Evolutionary conservation across 805 yeast genomes (phyloP).

Genomic region (Brettanomyces naardenensis): DNA sequence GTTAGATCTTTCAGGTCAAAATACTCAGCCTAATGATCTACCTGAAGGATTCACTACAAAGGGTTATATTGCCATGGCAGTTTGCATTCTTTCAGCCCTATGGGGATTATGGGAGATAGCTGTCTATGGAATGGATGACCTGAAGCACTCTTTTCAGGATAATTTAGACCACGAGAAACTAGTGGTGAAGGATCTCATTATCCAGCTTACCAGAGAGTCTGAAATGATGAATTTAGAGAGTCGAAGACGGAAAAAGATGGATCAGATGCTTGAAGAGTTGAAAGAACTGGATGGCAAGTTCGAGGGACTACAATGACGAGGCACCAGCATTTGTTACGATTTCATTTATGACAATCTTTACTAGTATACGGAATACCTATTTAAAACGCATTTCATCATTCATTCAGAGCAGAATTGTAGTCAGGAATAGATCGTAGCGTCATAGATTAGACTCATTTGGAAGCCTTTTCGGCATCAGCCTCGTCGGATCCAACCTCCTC

Average conservation of each 20-base stretch:
- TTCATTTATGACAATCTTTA: too few species aligned
- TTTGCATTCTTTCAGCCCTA: constrained; percentile 48
- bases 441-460: too few species aligned
- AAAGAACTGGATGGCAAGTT: constrained; percentile 15
- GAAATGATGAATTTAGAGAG: constrained; percentile 1
- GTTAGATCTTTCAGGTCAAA: constrained; percentile 53
- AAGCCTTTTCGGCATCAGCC: too few species aligned
- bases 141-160: constrained; percentile 27
- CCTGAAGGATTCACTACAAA: constrained; percentile 65
- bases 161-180: constrained; percentile 10
- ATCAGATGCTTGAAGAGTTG: constrained; percentile 15
- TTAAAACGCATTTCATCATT: too few species aligned
- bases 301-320: constrained; percentile 8
- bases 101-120: constrained; percentile 55
- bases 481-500: too few species aligned
- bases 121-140: constrained; percentile 59
- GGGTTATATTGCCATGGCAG: constrained; percentile 56
- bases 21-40: constrained; percentile 49
- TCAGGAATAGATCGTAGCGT: too few species aligned
- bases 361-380: too few species aligned
- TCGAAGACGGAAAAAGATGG: constrained; percentile 8
- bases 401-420: too few species aligned
- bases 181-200: constrained; percentile 9
- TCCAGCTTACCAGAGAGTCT: constrained; percentile 11
- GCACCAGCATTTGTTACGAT: too few species aligned